Base-by-base conservation (phyloP, 805 yeast species). In the Jamesozyma rosinii region DNA sequence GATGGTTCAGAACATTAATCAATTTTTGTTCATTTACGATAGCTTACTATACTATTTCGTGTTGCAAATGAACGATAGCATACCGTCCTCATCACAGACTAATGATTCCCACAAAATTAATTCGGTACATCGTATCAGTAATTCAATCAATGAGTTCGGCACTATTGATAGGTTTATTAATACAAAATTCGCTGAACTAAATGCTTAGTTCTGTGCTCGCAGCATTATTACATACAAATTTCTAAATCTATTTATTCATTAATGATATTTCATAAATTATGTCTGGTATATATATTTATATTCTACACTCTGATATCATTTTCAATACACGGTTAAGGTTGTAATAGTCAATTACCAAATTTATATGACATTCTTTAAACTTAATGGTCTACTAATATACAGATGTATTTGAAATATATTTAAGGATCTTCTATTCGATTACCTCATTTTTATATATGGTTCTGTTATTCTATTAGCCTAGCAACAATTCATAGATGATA, bases 1-100 rank as follows among this genome's bases (percentile, higher is more conserved):
- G 4, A 85, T 85, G 92, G 95, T 86, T 13, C 95, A 85, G 58
- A 82, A 78, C 54, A 69, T 84, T 46, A 77, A 81, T 46, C 95
- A 85, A 61, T 83, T 74, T 51, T 68, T 81, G 19, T 71, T 79
- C 48, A 81, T 90, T 59, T 85, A 86, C 60, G 92, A 86, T 48
- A 67, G 77, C 44, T 40, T 68, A 27, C 42, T 66, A 37, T 55
- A 54, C 38, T 66, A 54, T 44, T 59, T 54, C 44, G 46, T 44
- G 34, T 53, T 51, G 39, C 49, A 37, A 19, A 41, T 50, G 45
- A 43, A 49, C 17, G 53, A 51, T 34, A 36, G 37, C 18, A 26
- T 39, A 40, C 43, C 10, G 6, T 11, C 29, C 11, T 8, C 6
- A 8, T 11, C 29, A 47, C 14, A 47, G 14, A 15, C n/a, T 15